Conservation (phyloP, 2,329 filamentous ascomycete genomes). For the Dothidotthia symphoricarpi region DNA sequence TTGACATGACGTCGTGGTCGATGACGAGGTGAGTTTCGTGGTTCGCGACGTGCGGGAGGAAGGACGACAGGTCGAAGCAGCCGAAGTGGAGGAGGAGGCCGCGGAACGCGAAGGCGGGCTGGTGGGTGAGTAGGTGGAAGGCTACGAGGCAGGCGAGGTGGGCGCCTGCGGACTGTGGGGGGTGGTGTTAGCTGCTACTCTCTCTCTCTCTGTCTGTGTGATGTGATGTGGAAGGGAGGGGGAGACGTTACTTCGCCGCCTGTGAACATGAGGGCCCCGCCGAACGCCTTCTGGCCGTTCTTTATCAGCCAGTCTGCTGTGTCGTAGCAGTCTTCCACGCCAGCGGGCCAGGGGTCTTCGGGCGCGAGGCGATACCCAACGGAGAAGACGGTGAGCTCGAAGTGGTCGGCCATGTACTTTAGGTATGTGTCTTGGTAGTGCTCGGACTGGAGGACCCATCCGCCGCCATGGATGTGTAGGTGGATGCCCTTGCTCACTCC, state of each 20-base stretch:
- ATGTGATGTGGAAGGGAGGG: background rate
- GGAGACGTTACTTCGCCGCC: conserved; percentile 38
- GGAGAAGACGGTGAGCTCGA: conserved; percentile 52
- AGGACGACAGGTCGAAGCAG: conserved; percentile 49
- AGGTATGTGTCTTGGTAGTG: conserved; percentile 49
- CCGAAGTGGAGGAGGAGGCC: conserved; percentile 57
- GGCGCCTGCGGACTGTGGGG: conserved; percentile 49
- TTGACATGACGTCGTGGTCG: conserved; percentile 47
- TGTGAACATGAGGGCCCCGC: conserved; percentile 46
- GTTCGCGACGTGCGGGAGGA: conserved; percentile 43
- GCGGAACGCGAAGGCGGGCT: conserved; percentile 44
- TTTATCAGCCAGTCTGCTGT: conserved; percentile 55
- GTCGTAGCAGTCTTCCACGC: conserved; percentile 58
- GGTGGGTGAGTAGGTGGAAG: conserved; percentile 47
- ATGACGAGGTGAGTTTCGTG: conserved; percentile 47
- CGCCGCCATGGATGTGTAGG: conserved; percentile 57
- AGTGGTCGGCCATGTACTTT: conserved; percentile 51
- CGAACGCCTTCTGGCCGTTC: conserved; percentile 46
- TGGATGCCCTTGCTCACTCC: conserved; percentile 49
- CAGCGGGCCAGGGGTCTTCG: conserved; percentile 57
- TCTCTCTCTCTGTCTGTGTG: too few relatives aligned
- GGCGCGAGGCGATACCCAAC: conserved; percentile 62
- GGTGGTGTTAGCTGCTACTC: background rate
- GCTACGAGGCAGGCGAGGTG: conserved; percentile 51
- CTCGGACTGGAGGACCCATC: conserved; percentile 48